Conservation (phyloP, 2,329 filamentous ascomycete genomes). For the Nemania abortiva region DNA sequence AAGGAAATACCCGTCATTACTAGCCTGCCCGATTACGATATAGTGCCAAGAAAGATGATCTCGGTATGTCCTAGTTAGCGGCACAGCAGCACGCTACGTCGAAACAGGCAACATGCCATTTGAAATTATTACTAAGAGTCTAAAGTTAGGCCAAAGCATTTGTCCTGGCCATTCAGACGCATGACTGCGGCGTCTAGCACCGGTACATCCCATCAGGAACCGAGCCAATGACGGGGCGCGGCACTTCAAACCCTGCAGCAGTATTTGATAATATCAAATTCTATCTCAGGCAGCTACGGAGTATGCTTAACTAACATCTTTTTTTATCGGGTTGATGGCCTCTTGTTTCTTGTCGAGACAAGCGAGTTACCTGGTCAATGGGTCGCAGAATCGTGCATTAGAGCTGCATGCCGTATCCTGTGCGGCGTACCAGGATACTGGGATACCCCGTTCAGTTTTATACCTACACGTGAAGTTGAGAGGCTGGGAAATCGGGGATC, state of each 20-base stretch:
- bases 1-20: slow-evolving; percentile 7
- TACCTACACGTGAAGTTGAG: too few species aligned
- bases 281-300: background rate
- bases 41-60: slow-evolving; percentile 20
- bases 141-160: background rate
- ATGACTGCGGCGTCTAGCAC: slow-evolving; percentile 8
- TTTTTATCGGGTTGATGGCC: background rate
- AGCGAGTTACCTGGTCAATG: background rate
- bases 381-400: background rate
- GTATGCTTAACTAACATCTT: background rate
- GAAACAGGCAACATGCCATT: slow-evolving; percentile 1
- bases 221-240: slow-evolving; percentile 9
- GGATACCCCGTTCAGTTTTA: background rate
- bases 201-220: background rate
- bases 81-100: background rate
- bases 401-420: background rate
- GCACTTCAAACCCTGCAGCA: slow-evolving; percentile 12
- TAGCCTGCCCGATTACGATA: slow-evolving; percentile 16
- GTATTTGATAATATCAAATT: slow-evolving; percentile 26
- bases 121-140: slow-evolving; percentile 15
- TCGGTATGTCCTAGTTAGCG: slow-evolving; percentile 10
- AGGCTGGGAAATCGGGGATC: background rate
- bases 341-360: background rate
- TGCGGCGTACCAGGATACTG: background rate
- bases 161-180: background rate